Evolutionary conservation across 768 basidiomycete species (phyloP).

Genomic region (Serendipita sp.): DNA sequence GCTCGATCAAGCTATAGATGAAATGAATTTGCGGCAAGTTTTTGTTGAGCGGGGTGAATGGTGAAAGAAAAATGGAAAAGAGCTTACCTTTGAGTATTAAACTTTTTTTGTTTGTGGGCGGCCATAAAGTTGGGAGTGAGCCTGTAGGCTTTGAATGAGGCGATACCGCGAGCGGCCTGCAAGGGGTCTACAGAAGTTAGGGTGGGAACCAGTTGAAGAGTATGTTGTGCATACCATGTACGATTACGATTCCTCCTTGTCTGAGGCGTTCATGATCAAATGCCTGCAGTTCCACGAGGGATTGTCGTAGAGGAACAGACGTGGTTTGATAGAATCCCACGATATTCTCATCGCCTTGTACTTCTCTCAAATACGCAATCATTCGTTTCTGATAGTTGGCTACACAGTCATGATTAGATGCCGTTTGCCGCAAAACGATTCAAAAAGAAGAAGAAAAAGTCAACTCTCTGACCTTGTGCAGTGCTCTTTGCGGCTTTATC

Average conservation of each 20-base stretch:
- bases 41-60: conserved; percentile 9
- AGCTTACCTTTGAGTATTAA: conserved; percentile 67
- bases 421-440: too few relatives aligned
- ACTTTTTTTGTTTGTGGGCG: conserved; percentile 68
- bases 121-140: conserved; percentile 66
- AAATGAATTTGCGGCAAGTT: conserved; percentile 22
- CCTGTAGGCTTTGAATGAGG: conserved; percentile 78
- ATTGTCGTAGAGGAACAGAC: conserved; percentile 66
- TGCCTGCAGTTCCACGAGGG: conserved; percentile 65
- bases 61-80: too few relatives aligned
- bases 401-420: conserved; percentile 17
- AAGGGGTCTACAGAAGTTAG: conserved; percentile 43
- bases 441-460: not conserved
- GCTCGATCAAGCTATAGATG: conserved; percentile 64
- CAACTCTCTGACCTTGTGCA: conserved; percentile 29
- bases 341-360: conserved; percentile 78
- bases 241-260: conserved; percentile 71
- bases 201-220: conserved; percentile 8
- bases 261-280: conserved; percentile 73
- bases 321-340: conserved; percentile 92
- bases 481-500: conserved; percentile 64
- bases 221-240: conserved; percentile 42
- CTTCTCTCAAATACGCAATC: conserved; percentile 79
- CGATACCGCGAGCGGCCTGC: conserved; percentile 64
- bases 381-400: conserved; percentile 72